Conservation (phyloP, 192 early-diverging fungal species). For the Diversispora epigaea region DNA sequence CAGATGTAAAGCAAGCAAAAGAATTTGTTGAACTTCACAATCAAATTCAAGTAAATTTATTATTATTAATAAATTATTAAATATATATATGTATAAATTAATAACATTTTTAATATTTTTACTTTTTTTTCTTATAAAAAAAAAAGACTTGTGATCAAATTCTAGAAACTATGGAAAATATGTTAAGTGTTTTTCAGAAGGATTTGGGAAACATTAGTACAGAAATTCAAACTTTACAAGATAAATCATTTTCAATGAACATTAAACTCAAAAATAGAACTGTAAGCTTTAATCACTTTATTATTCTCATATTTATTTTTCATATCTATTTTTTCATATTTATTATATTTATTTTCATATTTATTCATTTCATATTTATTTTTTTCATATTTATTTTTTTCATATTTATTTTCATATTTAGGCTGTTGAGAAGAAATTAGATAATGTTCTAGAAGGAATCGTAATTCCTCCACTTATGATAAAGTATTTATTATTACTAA, state of each 20-base stretch:
- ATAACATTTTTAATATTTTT: not conserved
- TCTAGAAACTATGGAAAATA: slow-evolving; percentile 79
- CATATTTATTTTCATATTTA: slow-evolving; percentile 29
- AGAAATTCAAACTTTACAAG: slow-evolving; percentile 87
- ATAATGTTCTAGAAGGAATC: slow-evolving; percentile 78
- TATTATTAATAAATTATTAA: slow-evolving; percentile 7
- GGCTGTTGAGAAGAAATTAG: slow-evolving; percentile 70
- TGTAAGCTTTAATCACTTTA: slow-evolving; percentile 39
- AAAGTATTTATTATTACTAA: slow-evolving; percentile 37
- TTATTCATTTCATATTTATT: slow-evolving; percentile 36
- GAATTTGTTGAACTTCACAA: slow-evolving; percentile 64
- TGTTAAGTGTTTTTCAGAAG: slow-evolving; percentile 81
- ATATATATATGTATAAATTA: not conserved
- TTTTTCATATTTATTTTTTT: not conserved
- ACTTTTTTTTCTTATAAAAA: too few species aligned
- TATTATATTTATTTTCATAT: not conserved
- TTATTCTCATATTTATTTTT: too few species aligned
- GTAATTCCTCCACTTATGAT: slow-evolving; percentile 75
- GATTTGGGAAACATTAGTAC: slow-evolving; percentile 84
- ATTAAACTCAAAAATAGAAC: slow-evolving; percentile 81
- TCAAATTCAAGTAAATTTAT: slow-evolving; percentile 56
- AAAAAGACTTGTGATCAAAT: slow-evolving; percentile 70
- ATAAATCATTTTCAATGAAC: slow-evolving; percentile 77
- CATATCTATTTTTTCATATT: too few species aligned
- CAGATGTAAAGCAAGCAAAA: slow-evolving; percentile 58